Evolutionary conservation across 208 protist species (phyloP), one percentile per base, ranked within the genome.

Genomic region (Crithidia expoeki): DNA sequence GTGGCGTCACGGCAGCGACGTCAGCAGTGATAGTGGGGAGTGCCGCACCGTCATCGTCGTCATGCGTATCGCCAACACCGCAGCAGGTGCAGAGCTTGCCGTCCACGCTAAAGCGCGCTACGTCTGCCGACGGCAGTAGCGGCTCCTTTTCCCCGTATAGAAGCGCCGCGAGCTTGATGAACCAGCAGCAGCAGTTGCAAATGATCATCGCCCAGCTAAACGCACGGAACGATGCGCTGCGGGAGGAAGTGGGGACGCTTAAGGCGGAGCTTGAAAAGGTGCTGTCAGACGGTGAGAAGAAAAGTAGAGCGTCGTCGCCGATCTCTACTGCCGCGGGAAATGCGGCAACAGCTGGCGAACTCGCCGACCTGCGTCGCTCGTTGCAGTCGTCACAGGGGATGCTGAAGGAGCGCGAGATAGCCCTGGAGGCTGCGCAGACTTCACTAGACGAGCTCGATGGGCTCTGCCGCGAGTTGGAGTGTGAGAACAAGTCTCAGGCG

Each of bases 131-230:
- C 4, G 49, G 21, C 38, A 25, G 62, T 34, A 44, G 47, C 27
- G 49, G 36, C 44, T 47, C n/a, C 25, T 46, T 58, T 21, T 4
- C 50, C 32, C 60, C 6, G 30, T 19, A 21, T 47, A 57, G 33
- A 46, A 14, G 25, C 33, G 34, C 33, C 61, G 19, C 14, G 17
- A 44, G 17, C 23, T 17, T 63, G 21, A 62, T 73, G 59, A 59
- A 72, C 33, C 46, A 78, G 19, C 65, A 72, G 56, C 72, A 73
- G 52, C 85, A 89, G 71, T 75, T 84, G 57, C 70, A 78, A 19
- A 65, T 82, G 52, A 86, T 94, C 50, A 85, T 91, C 52, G 83
- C 84, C 1, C 80, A 89, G 64, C 80, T 91, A 16, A 81, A 58
- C 7, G 67, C 73, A 6, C 73, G 85, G 57, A 89, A 90, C 58